Conservation (phyloP, 2,329 filamentous ascomycete genomes). For the Arthrobotrys megalospora region DNA sequence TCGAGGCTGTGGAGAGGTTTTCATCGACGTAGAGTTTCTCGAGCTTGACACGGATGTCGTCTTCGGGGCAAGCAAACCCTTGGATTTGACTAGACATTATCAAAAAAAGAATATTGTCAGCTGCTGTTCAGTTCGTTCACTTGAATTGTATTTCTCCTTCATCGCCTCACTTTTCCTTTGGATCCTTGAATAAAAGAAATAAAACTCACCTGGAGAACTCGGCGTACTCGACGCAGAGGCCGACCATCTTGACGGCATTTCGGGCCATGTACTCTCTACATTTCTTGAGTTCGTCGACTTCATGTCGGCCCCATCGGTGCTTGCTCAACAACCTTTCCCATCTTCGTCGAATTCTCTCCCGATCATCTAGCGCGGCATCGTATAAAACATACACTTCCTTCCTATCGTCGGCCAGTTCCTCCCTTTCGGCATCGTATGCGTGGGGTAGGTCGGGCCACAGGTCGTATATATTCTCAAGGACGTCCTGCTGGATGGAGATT, state of each 20-base stretch:
- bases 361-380: conserved; percentile 54
- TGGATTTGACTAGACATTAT: conserved; percentile 44
- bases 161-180: neutral
- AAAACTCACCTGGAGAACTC: conserved; percentile 55
- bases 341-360: conserved; percentile 51
- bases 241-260: conserved; percentile 60
- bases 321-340: conserved; percentile 55
- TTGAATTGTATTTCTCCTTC: neutral
- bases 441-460: conserved; percentile 59
- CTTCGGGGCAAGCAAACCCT: conserved; percentile 49
- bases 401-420: conserved; percentile 57
- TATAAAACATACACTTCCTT: conserved; percentile 60
- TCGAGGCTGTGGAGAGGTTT: conserved; percentile 53
- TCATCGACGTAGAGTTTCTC: conserved; percentile 59
- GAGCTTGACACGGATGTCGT: conserved; percentile 55
- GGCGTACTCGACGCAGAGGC: conserved; percentile 55
- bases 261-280: conserved; percentile 59
- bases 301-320: conserved; percentile 57
- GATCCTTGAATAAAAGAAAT: conserved; percentile 17
- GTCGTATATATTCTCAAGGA: conserved; percentile 59
- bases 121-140: neutral
- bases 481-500: conserved; percentile 59
- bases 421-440: conserved; percentile 57
- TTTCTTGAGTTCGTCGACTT: conserved; percentile 58
- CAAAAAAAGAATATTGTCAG: neutral